Conservation (phyloP, 2,329 filamentous ascomycete species). For the Didymella keratinophila region DNA sequence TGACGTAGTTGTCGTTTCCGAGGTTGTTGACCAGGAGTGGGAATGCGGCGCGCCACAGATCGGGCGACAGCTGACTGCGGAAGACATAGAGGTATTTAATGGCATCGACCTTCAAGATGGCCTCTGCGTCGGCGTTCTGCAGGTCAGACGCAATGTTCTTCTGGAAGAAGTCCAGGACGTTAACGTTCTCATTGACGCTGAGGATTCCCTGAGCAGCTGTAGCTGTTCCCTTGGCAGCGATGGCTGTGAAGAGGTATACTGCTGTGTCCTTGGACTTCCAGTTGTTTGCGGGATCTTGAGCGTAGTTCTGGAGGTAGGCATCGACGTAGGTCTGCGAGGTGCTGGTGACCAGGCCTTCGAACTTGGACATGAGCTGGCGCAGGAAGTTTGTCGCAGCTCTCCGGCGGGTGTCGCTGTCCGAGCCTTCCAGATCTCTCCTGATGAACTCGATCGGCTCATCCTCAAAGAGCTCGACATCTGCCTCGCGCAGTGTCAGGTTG, state of each 20-base stretch:
- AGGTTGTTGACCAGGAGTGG: constrained; percentile 90
- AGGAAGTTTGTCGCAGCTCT: constrained; percentile 95
- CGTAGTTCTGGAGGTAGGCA: constrained; percentile 79
- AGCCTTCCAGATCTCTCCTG: constrained; percentile 90
- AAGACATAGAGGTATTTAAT: constrained; percentile 99
- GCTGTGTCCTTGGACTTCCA: constrained; percentile 99
- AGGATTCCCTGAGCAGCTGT: constrained; percentile 91
- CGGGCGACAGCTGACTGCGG: constrained; percentile 89
- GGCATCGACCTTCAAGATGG: constrained; percentile 93
- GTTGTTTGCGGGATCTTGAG: constrained; percentile 70
- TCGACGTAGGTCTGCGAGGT: constrained; percentile 89
- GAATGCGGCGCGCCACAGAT: constrained; percentile 91
- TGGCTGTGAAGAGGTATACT: constrained; percentile 94
- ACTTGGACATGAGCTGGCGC: constrained; percentile 85
- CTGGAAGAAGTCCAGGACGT: constrained; percentile 95
- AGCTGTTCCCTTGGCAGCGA: constrained; percentile 88
- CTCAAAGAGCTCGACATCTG: constrained; percentile 94
- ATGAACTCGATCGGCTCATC: constrained; percentile 99
- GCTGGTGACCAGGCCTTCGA: constrained; percentile 81
- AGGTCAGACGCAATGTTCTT: constrained; percentile 91
- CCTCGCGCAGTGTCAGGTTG: constrained; percentile 89
- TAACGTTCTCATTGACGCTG: constrained; percentile 79
- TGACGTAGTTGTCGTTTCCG: constrained; percentile 89
- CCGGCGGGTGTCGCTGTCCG: constrained; percentile 91
- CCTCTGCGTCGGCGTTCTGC: constrained; percentile 73